Conservation (phyloP, 352 stramenopile genomes). For the Thalassiosira mediterranea region DNA sequence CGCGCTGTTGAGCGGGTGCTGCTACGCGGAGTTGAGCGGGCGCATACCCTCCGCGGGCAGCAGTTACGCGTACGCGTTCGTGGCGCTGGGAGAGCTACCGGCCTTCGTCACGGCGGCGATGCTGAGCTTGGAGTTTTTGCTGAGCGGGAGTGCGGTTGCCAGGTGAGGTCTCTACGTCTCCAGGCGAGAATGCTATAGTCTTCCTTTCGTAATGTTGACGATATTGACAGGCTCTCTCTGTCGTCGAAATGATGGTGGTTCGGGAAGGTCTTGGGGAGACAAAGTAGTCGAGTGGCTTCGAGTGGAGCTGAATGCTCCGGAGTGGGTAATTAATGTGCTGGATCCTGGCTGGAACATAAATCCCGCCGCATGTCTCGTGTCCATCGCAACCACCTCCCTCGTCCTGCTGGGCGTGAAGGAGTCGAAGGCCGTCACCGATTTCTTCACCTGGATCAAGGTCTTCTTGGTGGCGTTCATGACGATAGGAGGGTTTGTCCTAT, state of each 20-base stretch:
- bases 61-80: conserved; percentile 92
- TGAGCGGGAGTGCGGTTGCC: conserved; percentile 80
- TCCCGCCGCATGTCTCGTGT: conserved; percentile 79
- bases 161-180: conserved; percentile 19
- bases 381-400: conserved; percentile 82
- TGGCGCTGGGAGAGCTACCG: conserved; percentile 91
- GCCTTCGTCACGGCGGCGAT: conserved; percentile 87
- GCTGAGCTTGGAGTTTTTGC: conserved; percentile 92
- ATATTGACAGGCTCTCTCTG: no score
- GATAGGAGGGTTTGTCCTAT: conserved; percentile 86
- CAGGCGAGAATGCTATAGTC: no score
- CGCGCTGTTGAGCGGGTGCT: conserved; percentile 56
- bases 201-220: no score
- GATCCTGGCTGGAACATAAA: conserved; percentile 67
- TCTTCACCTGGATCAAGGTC: conserved; percentile 84
- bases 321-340: conserved; percentile 32
- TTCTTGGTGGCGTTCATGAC: conserved; percentile 92
- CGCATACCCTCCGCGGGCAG: conserved; percentile 88
- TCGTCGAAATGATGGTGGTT: no score
- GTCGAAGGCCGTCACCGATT: conserved; percentile 90
- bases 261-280: conserved; percentile 83
- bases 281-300: conserved; percentile 86
- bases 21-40: conserved; percentile 65
- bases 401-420: conserved; percentile 88
- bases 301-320: conserved; percentile 34